These are phyloP conservation scores for Phytophthora palmivora DNA, from an alignment of 352 stramenopile genomes.

Conservation along the genomic window DNA sequence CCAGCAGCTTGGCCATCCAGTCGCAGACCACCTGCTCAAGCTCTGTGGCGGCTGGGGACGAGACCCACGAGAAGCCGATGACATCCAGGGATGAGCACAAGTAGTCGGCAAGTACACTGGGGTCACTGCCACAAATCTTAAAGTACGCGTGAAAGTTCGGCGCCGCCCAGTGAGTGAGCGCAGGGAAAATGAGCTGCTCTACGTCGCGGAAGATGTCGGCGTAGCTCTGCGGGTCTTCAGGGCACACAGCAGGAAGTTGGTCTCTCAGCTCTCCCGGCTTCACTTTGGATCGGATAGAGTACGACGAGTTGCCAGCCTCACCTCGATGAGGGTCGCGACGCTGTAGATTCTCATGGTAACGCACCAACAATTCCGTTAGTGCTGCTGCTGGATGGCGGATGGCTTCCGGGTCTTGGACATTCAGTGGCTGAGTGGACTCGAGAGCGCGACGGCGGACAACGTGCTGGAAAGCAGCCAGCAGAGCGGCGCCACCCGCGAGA, in stretches of 20 bases:
- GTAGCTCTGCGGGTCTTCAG: constrained; percentile 63
- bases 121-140: constrained; percentile 55
- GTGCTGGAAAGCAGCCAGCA: constrained; percentile 51
- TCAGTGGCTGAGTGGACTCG: constrained; percentile 43
- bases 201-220: constrained; percentile 67
- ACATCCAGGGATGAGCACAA: constrained; percentile 63
- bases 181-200: constrained; percentile 66
- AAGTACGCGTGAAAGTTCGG: constrained; percentile 78
- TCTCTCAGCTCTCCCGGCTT: constrained; percentile 54
- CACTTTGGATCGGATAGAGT: constrained; percentile 49
- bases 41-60: constrained; percentile 64
- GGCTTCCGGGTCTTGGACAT: constrained; percentile 50
- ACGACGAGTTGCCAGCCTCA: constrained; percentile 36
- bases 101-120: constrained; percentile 62
- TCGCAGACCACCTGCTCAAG: constrained; percentile 76
- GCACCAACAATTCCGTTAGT: constrained; percentile 63
- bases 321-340: constrained; percentile 39
- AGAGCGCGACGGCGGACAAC: constrained; percentile 36
- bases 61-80: constrained; percentile 74
- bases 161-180: constrained; percentile 73
- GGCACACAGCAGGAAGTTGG: constrained; percentile 49
- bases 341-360: constrained; percentile 68
- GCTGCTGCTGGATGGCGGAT: constrained; percentile 51
- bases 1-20: constrained; percentile 68
- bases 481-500: constrained; percentile 44